Base-by-base conservation (phyloP, 805 yeast genomes). In the Candida cerambycidarum region DNA sequence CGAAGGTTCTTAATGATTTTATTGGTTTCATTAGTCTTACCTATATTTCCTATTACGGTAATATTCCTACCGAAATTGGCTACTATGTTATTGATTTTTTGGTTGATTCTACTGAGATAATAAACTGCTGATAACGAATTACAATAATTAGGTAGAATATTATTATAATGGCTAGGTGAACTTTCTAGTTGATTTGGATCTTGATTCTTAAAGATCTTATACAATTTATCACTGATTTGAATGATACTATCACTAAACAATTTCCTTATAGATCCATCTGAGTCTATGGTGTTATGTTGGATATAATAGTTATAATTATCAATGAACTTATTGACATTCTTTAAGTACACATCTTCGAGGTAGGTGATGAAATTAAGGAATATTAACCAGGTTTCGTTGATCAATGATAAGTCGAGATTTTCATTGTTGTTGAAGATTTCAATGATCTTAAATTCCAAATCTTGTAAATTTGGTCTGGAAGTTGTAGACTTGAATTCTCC, bases 311-410 rank as follows among this genome's bases (percentile, higher is more conserved):
- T 53, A 47, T 69, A 70, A 45, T 69, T 70, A 33, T 58, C 60
- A 19, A 65, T 65, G 45, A 70, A 69, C 47, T 60, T 67, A 13
- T 55, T 45, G 34, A 69, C 49, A 34, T 57, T 60, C 16, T 51
- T 56, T 27, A 54, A 43, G 47, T 66, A 63, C 14, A 60, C 45
- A 6, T 57, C 70, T 19, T 63, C 61, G 19, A 69, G 48, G 42
- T 63, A 69, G 11, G 52, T 52, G 14, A 69, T 53, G 44, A 63
- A 67, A 47, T 70, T 70, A 28, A 56, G 46, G 17, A 70, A 54
- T 5, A 70, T 67, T 36, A 69, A 54, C 76, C 76, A 70, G 0
- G 75, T 61, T 47, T 70, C 76, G 51, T 64, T 70, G 35, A 69
- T 56, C 21, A 68, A 59, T 12, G 74, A 63, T 32, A 67, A 56